Evolutionary conservation across 805 yeast genomes (phyloP), one percentile per base, ranked within the genome.

Genomic region (Saccharomycodes ludwigii): DNA sequence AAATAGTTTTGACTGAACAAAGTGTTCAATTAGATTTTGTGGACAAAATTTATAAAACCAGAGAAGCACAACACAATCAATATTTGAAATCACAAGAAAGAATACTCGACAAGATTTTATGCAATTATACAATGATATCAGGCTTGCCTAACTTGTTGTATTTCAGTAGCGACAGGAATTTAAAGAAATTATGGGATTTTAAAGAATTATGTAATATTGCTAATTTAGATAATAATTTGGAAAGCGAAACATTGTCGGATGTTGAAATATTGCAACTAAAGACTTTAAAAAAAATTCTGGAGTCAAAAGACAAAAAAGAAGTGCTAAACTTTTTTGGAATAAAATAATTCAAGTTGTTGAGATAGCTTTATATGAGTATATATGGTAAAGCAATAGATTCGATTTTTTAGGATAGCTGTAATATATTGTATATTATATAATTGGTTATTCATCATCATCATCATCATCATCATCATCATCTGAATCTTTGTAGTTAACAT

Each of bases 271-370:
- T 56, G 3, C 75, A 75, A 31, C 58, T 81, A 18, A 38, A 60
- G 22, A 58, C 70, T 16, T 67, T 85, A 27, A 76, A 72, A 44
- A 58, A 62, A 42, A 55, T 86, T 31, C 65, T 86, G 52, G 66
- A 71, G 40, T 38, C 68, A 25, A 85, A 80, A 51, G 94, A 94
- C 1, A 67, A 68, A 41, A 82, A 73, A 4, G 66, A 69, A 29
- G 52, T 85, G 27, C 31, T 82, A 40, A 53, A 68, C 27, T 78
- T 83, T 48, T 61, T 84, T 35, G 58, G 58, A 35, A 40, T 48
- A n/a, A 33, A 36, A 17, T 22, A 38, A 22, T 32, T n/a, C n/a
- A n/a, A n/a, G n/a, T n/a, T n/a, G n/a, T n/a, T n/a, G n/a, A n/a
- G n/a, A n/a, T n/a, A n/a, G n/a, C n/a, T n/a, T n/a, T n/a, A n/a